Evolutionary conservation across 805 yeast genomes (phyloP), one percentile per base, ranked within the genome.

Genomic region (Novakomyces olei): DNA sequence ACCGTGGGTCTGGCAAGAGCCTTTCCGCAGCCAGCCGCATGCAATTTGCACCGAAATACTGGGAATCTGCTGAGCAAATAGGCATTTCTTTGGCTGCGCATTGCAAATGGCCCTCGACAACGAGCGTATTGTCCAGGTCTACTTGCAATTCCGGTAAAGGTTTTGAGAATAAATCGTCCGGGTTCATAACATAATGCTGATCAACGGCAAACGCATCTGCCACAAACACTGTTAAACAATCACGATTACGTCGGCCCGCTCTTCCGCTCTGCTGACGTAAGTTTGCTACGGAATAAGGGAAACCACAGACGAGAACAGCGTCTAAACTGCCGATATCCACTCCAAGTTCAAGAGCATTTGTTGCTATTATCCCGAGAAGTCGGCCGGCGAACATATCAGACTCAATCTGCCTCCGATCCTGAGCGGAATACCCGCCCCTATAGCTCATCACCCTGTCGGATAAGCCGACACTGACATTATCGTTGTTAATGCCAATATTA

Each of bases 211-310:
- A 70, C 17, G 70, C 67, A 24, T 88, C 75, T 1, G 83, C 88
- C 8, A 88, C 78, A 34, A 76, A 69, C 3, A 88, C 55, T 0
- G 94, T 85, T 46, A 88, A 53, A 3, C 94, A 79, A 30, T 88
- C 95, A 34, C 66, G 65, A 33, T 65, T 67, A 41, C 93, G 69
- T 49, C 99, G 62, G 12, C 99, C 99, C 0, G 94, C 96, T 46
- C 99, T 63, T 24, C 99, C 99, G 57, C 88, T 74, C 47, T 88
- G 98, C 52, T 88, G 99, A 43, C 83, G 79, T 47, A 88, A 67
- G 39, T 80, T 80, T 32, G 91, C 72, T 37, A 81, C 62, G 34
- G 92, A 76, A 15, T 69, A 57, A 0, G 99, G 99, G 40, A 88
- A 88, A 0, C 96, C 96, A 45, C 92, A 79, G 55, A 81, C 69